These are phyloP conservation scores for Candida verbasci DNA, from an alignment of 805 yeast species.

Conservation along the genomic window DNA sequence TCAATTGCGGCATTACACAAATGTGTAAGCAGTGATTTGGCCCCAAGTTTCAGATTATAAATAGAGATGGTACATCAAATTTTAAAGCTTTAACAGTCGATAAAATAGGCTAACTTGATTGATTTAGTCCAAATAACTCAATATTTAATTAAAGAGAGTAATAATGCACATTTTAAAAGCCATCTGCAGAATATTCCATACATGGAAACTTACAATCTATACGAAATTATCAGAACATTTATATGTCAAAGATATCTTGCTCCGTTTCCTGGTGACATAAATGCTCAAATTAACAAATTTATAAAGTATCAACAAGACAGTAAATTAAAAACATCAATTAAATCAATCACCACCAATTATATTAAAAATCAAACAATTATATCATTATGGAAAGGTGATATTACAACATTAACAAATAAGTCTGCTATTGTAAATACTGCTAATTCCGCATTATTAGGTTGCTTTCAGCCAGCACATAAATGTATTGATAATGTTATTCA, in stretches of 20 bases:
- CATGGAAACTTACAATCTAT: conserved; percentile 2
- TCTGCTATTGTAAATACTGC: conserved; percentile 8
- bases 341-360: background rate
- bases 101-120: conserved; percentile 1
- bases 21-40: too few species aligned
- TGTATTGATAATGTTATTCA: conserved; percentile 8
- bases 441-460: conserved; percentile 4
- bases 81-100: too few species aligned
- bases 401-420: conserved; percentile 3
- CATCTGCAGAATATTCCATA: conserved; percentile 1
- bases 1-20: too few species aligned
- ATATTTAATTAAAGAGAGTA: background rate
- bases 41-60: too few species aligned
- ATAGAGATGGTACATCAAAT: too few species aligned
- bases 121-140: background rate
- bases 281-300: conserved; percentile 1
- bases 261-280: background rate
- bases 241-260: conserved; percentile 4
- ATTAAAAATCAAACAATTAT: background rate
- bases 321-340: background rate
- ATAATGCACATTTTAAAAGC: background rate
- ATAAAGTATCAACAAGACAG: conserved; percentile 1
- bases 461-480: conserved; percentile 7
- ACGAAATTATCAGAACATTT: conserved; percentile 3
- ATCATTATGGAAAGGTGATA: conserved; percentile 8